Evolutionary conservation across 148 eudicot genomes (phyloP).

Genomic region (Mesembryanthemum crystallinum): DNA sequence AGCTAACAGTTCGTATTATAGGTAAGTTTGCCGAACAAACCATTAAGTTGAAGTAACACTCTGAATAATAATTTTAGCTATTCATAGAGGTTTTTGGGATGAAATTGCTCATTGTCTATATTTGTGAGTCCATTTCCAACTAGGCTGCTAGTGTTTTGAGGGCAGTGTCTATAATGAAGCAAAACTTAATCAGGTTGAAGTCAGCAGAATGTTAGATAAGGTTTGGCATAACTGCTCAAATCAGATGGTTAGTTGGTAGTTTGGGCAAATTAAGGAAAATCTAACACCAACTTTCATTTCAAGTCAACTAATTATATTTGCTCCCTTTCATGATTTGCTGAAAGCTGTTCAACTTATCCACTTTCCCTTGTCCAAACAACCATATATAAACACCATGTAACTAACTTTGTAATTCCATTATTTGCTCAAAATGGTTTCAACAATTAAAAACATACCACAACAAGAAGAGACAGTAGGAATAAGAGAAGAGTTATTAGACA

Average conservation of each 20-base stretch:
- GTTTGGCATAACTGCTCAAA: conserved; percentile 3
- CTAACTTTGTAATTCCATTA: background rate
- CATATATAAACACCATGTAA: background rate
- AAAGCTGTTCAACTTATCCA: background rate
- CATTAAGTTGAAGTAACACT: too few species aligned
- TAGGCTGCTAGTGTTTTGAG: too few species aligned
- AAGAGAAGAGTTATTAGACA: background rate
- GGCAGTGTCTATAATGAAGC: too few species aligned
- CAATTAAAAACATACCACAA: background rate
- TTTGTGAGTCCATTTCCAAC: too few species aligned
- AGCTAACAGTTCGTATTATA: too few species aligned
- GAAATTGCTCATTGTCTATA: too few species aligned
- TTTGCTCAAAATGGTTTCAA: background rate
- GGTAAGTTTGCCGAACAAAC: too few species aligned
- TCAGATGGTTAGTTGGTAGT: background rate
- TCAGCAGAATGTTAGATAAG: background rate
- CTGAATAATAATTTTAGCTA: too few species aligned
- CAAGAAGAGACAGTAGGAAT: background rate
- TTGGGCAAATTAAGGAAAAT: background rate
- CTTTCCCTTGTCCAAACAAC: background rate
- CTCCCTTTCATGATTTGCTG: background rate
- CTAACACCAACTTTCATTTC: background rate
- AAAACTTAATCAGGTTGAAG: background rate
- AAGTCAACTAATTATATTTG: background rate
- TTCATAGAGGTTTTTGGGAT: too few species aligned